phyloP scores from a whole-genome alignment of 257 asterid species.

The Nicotiana tabacum region DNA sequence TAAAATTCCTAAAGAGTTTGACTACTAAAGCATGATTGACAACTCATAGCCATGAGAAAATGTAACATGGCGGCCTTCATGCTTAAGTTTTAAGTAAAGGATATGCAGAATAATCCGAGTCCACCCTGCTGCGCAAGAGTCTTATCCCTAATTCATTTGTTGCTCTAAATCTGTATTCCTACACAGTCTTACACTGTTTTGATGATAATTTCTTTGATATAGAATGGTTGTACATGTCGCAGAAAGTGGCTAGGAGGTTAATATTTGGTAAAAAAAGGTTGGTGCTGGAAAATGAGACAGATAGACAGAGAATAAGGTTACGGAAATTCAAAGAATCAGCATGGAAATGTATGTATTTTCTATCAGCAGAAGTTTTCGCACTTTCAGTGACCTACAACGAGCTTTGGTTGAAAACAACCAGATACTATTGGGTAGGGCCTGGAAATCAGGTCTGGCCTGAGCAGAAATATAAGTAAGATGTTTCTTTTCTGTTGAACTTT shows the following conservation, averaged over 20 bases:
- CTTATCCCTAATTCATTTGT: neutral
- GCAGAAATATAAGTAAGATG: slow-evolving; percentile 70
- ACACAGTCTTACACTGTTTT: too few relatives aligned
- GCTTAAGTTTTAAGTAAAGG: neutral
- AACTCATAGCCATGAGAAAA: too few relatives aligned
- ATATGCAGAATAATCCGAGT: neutral
- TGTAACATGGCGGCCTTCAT: neutral
- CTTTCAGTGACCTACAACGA: slow-evolving; percentile 23
- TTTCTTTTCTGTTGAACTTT: slow-evolving; percentile 7
- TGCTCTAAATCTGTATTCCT: neutral
- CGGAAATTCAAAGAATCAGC: slow-evolving; percentile 36
- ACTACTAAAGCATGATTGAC: neutral
- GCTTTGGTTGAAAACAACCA: slow-evolving; percentile 33
- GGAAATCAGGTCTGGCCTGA: slow-evolving; percentile 34
- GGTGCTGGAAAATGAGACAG: slow-evolving; percentile 34
- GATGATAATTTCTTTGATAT: too few relatives aligned
- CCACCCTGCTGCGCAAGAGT: too few relatives aligned
- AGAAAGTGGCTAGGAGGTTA: slow-evolving; percentile 64
- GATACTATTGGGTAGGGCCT: slow-evolving; percentile 33
- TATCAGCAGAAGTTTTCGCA: slow-evolving; percentile 28
- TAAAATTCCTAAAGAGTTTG: too few relatives aligned
- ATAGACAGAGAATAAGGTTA: slow-evolving; percentile 53
- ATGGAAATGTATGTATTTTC: slow-evolving; percentile 29
- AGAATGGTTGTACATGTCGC: slow-evolving; percentile 24
- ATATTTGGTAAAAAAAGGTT: slow-evolving; percentile 58